Evolutionary conservation across 805 yeast genomes (phyloP).

Genomic region (Hagleromyces aurorensis): DNA sequence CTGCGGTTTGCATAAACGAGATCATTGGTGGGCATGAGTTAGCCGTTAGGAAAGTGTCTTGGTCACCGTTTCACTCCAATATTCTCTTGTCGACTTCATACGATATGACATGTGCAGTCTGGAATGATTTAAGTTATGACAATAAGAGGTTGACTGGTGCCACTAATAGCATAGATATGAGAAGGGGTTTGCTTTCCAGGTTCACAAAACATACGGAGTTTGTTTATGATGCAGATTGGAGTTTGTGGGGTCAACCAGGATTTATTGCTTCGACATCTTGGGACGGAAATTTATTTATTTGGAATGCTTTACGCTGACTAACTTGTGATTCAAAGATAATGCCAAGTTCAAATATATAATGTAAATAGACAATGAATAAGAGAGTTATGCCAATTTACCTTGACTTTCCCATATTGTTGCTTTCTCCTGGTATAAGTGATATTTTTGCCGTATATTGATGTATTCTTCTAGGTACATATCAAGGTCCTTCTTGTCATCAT

Average conservation of each 20-base stretch:
- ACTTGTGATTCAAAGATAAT: too few relatives aligned
- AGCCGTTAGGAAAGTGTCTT: constrained; percentile 72
- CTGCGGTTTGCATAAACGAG: constrained; percentile 55
- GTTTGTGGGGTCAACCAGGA: constrained; percentile 93
- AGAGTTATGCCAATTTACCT: constrained; percentile 11
- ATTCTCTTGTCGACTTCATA: constrained; percentile 70
- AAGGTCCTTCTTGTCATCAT: constrained; percentile 25
- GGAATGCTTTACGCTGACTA: constrained; percentile 47
- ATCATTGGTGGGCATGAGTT: constrained; percentile 73
- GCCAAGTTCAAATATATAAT: too few relatives aligned
- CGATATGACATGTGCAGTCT: constrained; percentile 86
- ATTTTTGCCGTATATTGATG: constrained; percentile 34
- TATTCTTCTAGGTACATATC: constrained; percentile 37
- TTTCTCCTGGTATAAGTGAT: constrained; percentile 41
- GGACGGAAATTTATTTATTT: constrained; percentile 91
- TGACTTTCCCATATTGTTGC: constrained; percentile 36
- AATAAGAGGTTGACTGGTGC: constrained; percentile 40
- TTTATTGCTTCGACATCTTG: constrained; percentile 93
- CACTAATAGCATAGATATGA: constrained; percentile 39
- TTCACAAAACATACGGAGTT: constrained; percentile 77
- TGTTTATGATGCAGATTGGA: constrained; percentile 91
- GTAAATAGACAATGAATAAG: background rate
- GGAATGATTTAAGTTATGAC: constrained; percentile 67
- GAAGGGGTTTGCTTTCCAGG: constrained; percentile 46
- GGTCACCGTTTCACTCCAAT: constrained; percentile 84